A percentile compares a stretch with the other conserved stretches of the same genome.
Conservation (phyloP, 805 yeast species). For the Hanseniaspora lachancei region DNA sequence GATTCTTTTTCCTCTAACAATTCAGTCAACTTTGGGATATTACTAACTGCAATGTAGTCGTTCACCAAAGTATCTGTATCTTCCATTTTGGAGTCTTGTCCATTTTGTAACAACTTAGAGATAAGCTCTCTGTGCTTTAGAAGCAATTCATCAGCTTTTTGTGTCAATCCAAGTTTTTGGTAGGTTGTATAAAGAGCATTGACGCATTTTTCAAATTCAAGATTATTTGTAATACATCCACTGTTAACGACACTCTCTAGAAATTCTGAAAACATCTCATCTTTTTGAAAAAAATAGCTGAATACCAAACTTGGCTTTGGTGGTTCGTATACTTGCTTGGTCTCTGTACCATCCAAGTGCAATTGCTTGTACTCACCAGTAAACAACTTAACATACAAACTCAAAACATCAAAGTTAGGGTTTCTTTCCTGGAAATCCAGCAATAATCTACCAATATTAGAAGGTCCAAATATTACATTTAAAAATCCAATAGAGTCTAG, state of each 20-base stretch:
- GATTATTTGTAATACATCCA: not conserved
- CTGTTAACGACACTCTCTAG: slow-evolving; percentile 35
- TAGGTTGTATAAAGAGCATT: slow-evolving; percentile 6
- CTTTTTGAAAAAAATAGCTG: slow-evolving; percentile 73
- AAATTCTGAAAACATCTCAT: slow-evolving; percentile 79
- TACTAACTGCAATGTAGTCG: slow-evolving; percentile 26
- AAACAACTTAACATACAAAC: slow-evolving; percentile 68
- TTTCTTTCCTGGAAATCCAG: not conserved
- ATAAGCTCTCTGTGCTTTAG: slow-evolving; percentile 38
- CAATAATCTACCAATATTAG: not conserved
- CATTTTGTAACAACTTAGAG: slow-evolving; percentile 30
- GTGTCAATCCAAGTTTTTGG: slow-evolving; percentile 38
- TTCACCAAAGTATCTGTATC: slow-evolving; percentile 35
- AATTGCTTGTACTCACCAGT: slow-evolving; percentile 59
- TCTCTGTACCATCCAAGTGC: not conserved
- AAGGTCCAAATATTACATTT: slow-evolving; percentile 5
- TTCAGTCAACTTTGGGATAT: slow-evolving; percentile 9
- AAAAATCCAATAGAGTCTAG: slow-evolving; percentile 23
- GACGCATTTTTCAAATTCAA: not conserved
- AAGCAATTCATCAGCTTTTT: slow-evolving; percentile 47
- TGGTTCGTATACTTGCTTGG: slow-evolving; percentile 66
- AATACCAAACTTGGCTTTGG: slow-evolving; percentile 82
- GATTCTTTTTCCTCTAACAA: not conserved
- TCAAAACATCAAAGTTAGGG: slow-evolving; percentile 49
- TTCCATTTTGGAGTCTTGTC: slow-evolving; percentile 19